Percentiles rank a stretch among this genome's conserved stretches.
Conservation (phyloP, 306 rosid species). For the Dryas drummondii region DNA sequence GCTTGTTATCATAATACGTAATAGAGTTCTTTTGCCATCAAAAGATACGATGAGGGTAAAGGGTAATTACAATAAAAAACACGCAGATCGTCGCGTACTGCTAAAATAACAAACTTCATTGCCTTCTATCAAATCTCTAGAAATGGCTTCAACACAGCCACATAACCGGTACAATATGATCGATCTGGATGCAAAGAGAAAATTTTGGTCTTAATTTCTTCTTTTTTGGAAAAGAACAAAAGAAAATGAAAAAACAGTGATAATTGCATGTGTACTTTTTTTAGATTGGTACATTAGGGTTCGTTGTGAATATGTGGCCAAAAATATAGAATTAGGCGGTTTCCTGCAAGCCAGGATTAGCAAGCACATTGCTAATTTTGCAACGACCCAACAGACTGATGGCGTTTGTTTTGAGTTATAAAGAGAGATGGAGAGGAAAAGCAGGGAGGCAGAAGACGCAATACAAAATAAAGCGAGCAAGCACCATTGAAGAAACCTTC, state of each 20-base stretch:
- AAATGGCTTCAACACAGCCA: neutral
- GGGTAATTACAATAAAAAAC: neutral
- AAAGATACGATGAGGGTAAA: no score
- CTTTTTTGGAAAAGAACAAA: neutral
- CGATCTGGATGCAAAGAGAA: neutral
- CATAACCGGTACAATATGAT: neutral
- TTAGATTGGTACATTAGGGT: neutral
- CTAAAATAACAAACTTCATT: neutral
- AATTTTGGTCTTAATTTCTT: no score
- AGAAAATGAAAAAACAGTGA: neutral
- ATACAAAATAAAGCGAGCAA: neutral
- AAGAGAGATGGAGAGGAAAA: constrained; percentile 39
- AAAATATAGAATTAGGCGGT: neutral
- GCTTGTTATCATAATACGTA: no score
- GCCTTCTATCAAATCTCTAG: neutral
- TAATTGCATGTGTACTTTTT: no score
- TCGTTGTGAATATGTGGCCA: no score
- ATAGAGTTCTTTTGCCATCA: no score
- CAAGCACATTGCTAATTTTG: constrained; percentile 26
- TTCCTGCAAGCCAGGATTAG: constrained; percentile 7
- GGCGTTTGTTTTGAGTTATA: constrained; percentile 19
- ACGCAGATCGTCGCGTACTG: neutral
- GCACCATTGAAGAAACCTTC: constrained; percentile 33
- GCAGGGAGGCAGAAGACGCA: constrained; percentile 14
- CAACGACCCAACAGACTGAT: constrained; percentile 11